A percentile compares a stretch with the other conserved stretches of the same genome.
Conservation (phyloP, 371 early-diverging fungal genomes). For the Cokeromyces recurvatus region DNA sequence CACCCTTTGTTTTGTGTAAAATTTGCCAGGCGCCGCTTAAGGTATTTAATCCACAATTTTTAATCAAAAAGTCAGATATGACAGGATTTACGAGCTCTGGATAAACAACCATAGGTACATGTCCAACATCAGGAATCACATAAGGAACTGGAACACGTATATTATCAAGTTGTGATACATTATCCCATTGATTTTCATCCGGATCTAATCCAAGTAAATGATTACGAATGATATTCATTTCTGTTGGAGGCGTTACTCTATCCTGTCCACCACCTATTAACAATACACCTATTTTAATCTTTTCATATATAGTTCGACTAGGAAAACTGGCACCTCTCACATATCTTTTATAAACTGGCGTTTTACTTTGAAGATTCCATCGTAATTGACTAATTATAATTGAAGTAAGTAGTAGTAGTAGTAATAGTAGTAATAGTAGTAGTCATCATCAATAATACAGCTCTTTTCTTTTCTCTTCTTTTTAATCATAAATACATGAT, state of each 20-base stretch:
- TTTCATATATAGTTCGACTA: slow-evolving; percentile 31
- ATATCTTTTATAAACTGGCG: slow-evolving; percentile 52
- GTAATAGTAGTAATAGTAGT: no score
- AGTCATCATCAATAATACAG: neutral
- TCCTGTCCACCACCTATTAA: slow-evolving; percentile 60
- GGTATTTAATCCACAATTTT: slow-evolving; percentile 53
- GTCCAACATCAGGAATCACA: slow-evolving; percentile 60
- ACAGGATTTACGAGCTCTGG: slow-evolving; percentile 65
- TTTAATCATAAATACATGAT: neutral
- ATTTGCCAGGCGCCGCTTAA: slow-evolving; percentile 63
- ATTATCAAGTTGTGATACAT: slow-evolving; percentile 13
- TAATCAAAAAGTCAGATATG: slow-evolving; percentile 61
- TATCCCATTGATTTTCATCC: slow-evolving; percentile 16
- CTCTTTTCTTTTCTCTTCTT: neutral
- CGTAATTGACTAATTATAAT: slow-evolving; percentile 44
- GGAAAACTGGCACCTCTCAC: slow-evolving; percentile 51
- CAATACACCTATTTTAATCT: slow-evolving; percentile 52
- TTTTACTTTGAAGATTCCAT: slow-evolving; percentile 60
- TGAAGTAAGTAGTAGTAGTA: no score
- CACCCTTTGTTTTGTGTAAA: slow-evolving; percentile 48
- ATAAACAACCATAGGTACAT: slow-evolving; percentile 63
- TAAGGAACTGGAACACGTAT: slow-evolving; percentile 48
- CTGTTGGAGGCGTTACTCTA: slow-evolving; percentile 39
- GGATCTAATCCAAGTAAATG: slow-evolving; percentile 30
- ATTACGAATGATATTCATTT: slow-evolving; percentile 45